Base-by-base conservation (phyloP, 2,329 filamentous ascomycete genomes). In the Fusarium newnesense region DNA sequence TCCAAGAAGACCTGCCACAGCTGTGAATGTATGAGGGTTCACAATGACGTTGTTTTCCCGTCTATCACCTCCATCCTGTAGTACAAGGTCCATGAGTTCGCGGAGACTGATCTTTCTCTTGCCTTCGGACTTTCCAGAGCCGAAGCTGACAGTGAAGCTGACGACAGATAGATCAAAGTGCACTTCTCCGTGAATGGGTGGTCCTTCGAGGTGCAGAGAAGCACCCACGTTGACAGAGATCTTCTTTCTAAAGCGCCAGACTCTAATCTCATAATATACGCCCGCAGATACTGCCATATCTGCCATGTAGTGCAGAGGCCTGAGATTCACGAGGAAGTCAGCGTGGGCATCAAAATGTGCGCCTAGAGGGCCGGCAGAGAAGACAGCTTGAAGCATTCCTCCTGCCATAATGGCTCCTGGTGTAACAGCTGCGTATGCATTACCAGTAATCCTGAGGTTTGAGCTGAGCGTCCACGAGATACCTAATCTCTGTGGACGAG, bases 241-340 rank as follows among this genome's bases (percentile, higher is more conserved):
- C 37, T 56, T 56, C 37, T 43, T 32, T 2, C 52, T 24, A 8
- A 56, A 56, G 8, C 37, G 16, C 52, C 37, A 56, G 3, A 43
- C 52, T 32, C 52, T 56, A 2, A 56, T 32, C 26, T 56, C 52
- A 8, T 56, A 56, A 11, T 56, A 43, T 0, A 56, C 52, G 2
- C 52, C 52, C 2, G 52, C 52, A 7, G 52, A 56, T 1, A 56
- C 52, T 1, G 52, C 37, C 52, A 56, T 56, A 0, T 56, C 52
- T 0, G 52, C 52, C 11, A 56, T 1, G 1, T 56, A 56, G 37
- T 56, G 11, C 0, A 56, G 4, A 0, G 52, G 52, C 26, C 19
- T 56, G 21, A 56, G 37, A 4, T 43, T 56, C 6, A 56, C 52
- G 0, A 56, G 52, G 37, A 56, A 56, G 21, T 56, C 52, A 0